Conservation (phyloP, 1,284 basidiomycete genomes). For the Leccinum pachyderme region DNA sequence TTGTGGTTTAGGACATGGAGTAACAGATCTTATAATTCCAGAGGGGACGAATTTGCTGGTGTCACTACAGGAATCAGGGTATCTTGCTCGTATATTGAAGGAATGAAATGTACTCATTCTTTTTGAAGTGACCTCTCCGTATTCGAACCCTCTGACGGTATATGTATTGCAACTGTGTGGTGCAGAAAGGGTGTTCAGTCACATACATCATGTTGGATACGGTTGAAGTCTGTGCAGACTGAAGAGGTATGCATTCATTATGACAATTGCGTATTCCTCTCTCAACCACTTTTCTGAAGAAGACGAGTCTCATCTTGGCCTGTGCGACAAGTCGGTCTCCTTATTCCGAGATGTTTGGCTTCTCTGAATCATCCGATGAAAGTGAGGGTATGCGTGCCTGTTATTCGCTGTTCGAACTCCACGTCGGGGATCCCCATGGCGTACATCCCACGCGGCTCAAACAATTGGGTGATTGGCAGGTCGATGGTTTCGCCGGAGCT, state of each 20-base stretch:
- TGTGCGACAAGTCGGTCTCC: constrained; percentile 22
- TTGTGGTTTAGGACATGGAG: constrained; percentile 37
- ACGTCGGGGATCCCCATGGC: constrained; percentile 35
- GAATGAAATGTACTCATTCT: constrained; percentile 7
- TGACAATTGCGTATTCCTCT: neutral
- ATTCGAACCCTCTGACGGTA: constrained; percentile 44
- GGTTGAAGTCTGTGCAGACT: constrained; percentile 21
- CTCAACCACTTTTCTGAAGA: constrained; percentile 13
- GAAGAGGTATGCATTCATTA: constrained; percentile 18
- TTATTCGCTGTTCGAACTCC: constrained; percentile 49
- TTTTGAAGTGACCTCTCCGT: constrained; percentile 41
- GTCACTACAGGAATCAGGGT: constrained; percentile 46
- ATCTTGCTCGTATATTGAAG: constrained; percentile 1
- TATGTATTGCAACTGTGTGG: constrained; percentile 37
- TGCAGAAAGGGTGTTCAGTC: constrained; percentile 9
- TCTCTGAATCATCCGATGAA: constrained; percentile 17
- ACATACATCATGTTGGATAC: constrained; percentile 17
- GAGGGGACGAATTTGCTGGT: constrained; percentile 44
- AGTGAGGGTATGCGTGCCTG: constrained; percentile 4
- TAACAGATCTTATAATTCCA: constrained; percentile 46
- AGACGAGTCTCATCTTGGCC: constrained; percentile 21
- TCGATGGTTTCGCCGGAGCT: constrained; percentile 47
- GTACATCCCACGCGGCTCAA: constrained; percentile 42
- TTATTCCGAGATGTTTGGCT: constrained; percentile 26
- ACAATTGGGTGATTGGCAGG: constrained; percentile 53